phyloP scores from a whole-genome alignment of 768 basidiomycete genomes.

The Coprinopsis sp. region DNA sequence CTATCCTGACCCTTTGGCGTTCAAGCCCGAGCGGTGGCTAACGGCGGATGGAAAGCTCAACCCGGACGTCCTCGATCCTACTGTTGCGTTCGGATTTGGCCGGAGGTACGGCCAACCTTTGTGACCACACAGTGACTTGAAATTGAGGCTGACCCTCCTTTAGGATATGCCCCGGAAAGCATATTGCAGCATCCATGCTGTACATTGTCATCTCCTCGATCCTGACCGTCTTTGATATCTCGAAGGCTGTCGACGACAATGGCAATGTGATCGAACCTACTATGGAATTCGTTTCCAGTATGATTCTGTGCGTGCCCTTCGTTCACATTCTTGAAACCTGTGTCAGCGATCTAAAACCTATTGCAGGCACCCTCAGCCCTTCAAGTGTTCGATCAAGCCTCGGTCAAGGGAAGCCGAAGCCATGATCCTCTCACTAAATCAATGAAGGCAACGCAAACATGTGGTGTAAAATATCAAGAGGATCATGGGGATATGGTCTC shows the following conservation, averaged over 20 bases:
- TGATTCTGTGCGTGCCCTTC: constrained; percentile 20
- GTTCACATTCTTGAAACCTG: not conserved
- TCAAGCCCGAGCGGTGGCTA: constrained; percentile 19
- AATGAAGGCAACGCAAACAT: too few relatives aligned
- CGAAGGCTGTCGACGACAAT: constrained; percentile 22
- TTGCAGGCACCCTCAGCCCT: constrained; percentile 20
- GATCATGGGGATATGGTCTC: too few relatives aligned
- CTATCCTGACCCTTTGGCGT: constrained; percentile 16
- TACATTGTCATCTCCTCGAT: constrained; percentile 17
- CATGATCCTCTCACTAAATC: constrained; percentile 4
- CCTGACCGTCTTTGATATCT: constrained; percentile 16
- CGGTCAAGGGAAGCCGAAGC: constrained; percentile 20
- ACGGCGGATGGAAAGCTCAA: constrained; percentile 16
- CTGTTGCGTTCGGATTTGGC: constrained; percentile 21
- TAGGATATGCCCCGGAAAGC: constrained; percentile 19
- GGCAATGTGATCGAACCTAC: constrained; percentile 21
- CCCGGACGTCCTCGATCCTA: constrained; percentile 16
- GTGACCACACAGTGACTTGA: not conserved
- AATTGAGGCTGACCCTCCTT: not conserved
- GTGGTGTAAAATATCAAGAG: too few relatives aligned
- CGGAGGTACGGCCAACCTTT: constrained; percentile 11
- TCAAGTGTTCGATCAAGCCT: constrained; percentile 23
- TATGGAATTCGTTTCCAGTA: constrained; percentile 21
- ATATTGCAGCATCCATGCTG: constrained; percentile 16
- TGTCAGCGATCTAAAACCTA: not conserved